Conservation (phyloP, 2,329 filamentous ascomycete genomes). For the Coniochaeta ligniaria region DNA sequence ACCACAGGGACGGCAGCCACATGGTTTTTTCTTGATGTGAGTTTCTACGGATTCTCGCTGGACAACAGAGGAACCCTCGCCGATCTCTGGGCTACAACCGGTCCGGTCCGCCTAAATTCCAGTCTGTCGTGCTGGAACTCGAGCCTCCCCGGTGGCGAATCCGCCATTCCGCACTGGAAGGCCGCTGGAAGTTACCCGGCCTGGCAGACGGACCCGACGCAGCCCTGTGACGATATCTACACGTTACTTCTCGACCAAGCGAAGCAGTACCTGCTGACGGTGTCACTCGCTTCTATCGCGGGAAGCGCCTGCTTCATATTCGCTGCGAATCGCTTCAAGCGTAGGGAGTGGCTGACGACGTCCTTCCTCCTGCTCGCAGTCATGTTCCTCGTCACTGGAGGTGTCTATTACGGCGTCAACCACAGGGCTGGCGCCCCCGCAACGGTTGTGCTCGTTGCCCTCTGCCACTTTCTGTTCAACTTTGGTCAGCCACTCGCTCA, state of each 20-base stretch:
- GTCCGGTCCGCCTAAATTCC: conserved; percentile 23
- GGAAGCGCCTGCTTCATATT: conserved; percentile 42
- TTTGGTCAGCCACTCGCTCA: conserved; percentile 32
- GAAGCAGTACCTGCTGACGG: conserved; percentile 44
- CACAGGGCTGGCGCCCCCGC: conserved; percentile 31
- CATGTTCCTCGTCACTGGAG: conserved; percentile 41
- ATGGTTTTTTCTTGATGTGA: conserved; percentile 50
- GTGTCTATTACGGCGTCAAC: conserved; percentile 40
- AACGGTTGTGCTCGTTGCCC: conserved; percentile 42
- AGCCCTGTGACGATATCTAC: conserved; percentile 45
- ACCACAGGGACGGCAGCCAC: conserved; percentile 30
- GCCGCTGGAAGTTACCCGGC: conserved; percentile 28
- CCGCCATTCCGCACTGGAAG: conserved; percentile 34
- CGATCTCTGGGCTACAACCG: conserved; percentile 33
- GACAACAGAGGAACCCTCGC: conserved; percentile 35
- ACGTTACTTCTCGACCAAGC: conserved; percentile 43
- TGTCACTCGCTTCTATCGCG: conserved; percentile 42
- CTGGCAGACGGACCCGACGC: conserved; percentile 42
- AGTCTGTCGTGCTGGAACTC: conserved; percentile 41
- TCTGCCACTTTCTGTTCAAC: conserved; percentile 49
- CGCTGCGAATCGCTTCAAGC: conserved; percentile 38
- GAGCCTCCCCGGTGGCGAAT: conserved; percentile 31
- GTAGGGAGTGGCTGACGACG: conserved; percentile 40
- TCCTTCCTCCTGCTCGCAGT: conserved; percentile 39
- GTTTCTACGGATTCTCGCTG: conserved; percentile 48